A percentile compares a stretch with the other conserved stretches of the same genome.
Evolutionary conservation across 2,329 filamentous ascomycete species (phyloP).

Genomic region (Hypoxylon rubiginosum): DNA sequence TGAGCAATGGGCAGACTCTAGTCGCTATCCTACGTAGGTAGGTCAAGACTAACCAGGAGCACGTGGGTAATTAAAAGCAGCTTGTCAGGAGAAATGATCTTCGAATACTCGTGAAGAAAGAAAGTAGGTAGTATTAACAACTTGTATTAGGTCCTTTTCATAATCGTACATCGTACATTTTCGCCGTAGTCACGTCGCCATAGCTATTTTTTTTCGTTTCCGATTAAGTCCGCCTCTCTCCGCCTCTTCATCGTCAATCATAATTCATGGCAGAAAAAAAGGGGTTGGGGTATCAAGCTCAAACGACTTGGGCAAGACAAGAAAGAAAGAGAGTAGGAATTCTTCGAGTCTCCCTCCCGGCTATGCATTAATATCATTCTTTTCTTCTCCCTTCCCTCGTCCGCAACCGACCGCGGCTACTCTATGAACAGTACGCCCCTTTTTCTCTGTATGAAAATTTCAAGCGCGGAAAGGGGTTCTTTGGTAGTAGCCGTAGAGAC

Average conservation of each 20-base stretch:
- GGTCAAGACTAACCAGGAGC: not conserved
- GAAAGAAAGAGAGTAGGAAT: constrained; percentile 8
- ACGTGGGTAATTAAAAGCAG: not conserved
- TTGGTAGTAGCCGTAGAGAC: constrained; percentile 19
- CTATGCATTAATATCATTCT: constrained; percentile 36
- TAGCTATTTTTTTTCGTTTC: constrained; percentile 18
- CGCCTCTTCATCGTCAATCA: constrained; percentile 5
- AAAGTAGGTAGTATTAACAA: constrained; percentile 30
- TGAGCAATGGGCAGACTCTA: constrained; percentile 16
- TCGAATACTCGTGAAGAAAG: not conserved
- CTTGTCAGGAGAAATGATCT: not conserved
- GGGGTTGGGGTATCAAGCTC: constrained; percentile 29
- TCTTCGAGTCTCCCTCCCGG: constrained; percentile 27
- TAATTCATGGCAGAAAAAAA: constrained; percentile 22
- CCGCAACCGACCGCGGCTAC: constrained; percentile 16
- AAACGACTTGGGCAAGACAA: constrained; percentile 9
- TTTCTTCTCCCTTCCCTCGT: not conserved
- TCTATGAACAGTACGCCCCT: constrained; percentile 21
- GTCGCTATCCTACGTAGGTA: not conserved
- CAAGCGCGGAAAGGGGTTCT: constrained; percentile 4
- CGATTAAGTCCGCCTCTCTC: constrained; percentile 7
- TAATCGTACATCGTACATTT: constrained; percentile 31
- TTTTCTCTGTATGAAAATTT: constrained; percentile 8
- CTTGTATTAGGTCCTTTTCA: constrained; percentile 22
- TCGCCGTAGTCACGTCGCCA: constrained; percentile 12